Percentiles rank a stretch among this genome's conserved stretches.
These are phyloP conservation scores for Exophiala spinifera DNA, from an alignment of 2,329 filamentous ascomycete species.

Conservation along the genomic window DNA sequence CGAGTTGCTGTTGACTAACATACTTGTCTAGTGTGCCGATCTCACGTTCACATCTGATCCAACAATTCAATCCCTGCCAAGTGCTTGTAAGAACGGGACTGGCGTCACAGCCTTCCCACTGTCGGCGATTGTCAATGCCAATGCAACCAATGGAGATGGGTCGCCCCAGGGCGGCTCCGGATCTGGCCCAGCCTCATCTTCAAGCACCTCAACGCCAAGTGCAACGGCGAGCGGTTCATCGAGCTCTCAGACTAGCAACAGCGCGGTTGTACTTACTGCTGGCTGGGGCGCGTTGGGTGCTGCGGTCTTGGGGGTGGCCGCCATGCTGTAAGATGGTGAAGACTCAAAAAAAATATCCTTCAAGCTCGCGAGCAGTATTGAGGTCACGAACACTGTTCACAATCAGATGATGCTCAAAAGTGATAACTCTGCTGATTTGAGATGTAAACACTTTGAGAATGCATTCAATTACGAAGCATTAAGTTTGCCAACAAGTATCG, in stretches of 20 bases:
- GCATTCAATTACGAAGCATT: neutral
- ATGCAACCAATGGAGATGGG: conserved; percentile 40
- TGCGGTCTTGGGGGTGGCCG: conserved; percentile 34
- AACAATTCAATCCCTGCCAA: conserved; percentile 32
- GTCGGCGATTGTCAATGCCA: conserved; percentile 48
- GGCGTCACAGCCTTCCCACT: conserved; percentile 51
- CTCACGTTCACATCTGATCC: conserved; percentile 14
- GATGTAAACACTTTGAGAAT: too few relatives aligned
- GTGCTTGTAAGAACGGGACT: conserved; percentile 58
- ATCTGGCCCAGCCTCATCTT: conserved; percentile 5
- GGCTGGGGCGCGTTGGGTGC: conserved; percentile 39
- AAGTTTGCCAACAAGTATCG: too few relatives aligned
- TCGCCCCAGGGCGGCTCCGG: conserved; percentile 31
- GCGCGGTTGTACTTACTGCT: conserved; percentile 35
- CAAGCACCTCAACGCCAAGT: conserved; percentile 10
- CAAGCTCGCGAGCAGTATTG: neutral
- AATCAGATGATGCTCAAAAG: too few relatives aligned
- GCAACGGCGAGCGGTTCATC: conserved; percentile 6
- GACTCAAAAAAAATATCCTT: neutral
- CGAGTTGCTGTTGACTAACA: conserved; percentile 50
- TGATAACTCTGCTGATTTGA: too few relatives aligned
- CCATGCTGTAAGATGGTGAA: conserved; percentile 30
- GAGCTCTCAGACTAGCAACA: conserved; percentile 30
- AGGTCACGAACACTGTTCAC: neutral
- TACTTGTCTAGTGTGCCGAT: conserved; percentile 38